These are phyloP conservation scores for Alternaria dauci DNA, from an alignment of 2,329 filamentous ascomycete species.

Conservation along the genomic window DNA sequence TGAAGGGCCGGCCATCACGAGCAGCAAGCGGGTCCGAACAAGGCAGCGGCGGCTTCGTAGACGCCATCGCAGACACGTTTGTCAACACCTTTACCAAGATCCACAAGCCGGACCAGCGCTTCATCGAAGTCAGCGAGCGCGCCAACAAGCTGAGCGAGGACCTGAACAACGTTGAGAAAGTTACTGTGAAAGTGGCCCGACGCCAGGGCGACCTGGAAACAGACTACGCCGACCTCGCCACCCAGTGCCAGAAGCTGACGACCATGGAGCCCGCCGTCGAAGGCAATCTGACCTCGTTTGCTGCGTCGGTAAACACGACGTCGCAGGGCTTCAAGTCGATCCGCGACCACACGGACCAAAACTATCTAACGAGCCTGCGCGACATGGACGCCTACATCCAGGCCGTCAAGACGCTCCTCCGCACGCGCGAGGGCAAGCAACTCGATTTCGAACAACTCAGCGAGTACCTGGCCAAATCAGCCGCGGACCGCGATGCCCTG, in stretches of 20 bases:
- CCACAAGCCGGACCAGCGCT: constrained; percentile 92
- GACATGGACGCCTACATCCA: constrained; percentile 96
- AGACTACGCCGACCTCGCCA: constrained; percentile 88
- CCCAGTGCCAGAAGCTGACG: constrained; percentile 94
- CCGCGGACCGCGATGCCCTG: constrained; percentile 82
- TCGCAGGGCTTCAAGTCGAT: constrained; percentile 79
- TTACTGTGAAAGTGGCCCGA: constrained; percentile 88
- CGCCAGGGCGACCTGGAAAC: constrained; percentile 86
- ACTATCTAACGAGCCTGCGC: constrained; percentile 89
- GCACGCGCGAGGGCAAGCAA: constrained; percentile 95
- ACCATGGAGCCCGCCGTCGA: constrained; percentile 88
- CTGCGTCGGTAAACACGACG: constrained; percentile 84
- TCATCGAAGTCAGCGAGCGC: constrained; percentile 91
- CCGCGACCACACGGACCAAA: constrained; percentile 91
- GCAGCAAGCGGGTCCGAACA: constrained; percentile 57
- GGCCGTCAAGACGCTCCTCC: constrained; percentile 87
- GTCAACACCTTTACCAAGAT: constrained; percentile 98
- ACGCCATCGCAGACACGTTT: constrained; percentile 94
- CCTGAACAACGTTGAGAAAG: constrained; percentile 90
- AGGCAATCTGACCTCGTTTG: constrained; percentile 82
- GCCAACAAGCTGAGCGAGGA: constrained; percentile 93
- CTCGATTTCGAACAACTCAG: constrained; percentile 96
- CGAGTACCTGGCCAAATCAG: constrained; percentile 93
- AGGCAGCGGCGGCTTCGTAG: constrained; percentile 77
- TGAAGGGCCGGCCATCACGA: constrained; percentile 78